Conservation (phyloP, 2,329 filamentous ascomycete species). For the Salinomyces thailandicus region DNA sequence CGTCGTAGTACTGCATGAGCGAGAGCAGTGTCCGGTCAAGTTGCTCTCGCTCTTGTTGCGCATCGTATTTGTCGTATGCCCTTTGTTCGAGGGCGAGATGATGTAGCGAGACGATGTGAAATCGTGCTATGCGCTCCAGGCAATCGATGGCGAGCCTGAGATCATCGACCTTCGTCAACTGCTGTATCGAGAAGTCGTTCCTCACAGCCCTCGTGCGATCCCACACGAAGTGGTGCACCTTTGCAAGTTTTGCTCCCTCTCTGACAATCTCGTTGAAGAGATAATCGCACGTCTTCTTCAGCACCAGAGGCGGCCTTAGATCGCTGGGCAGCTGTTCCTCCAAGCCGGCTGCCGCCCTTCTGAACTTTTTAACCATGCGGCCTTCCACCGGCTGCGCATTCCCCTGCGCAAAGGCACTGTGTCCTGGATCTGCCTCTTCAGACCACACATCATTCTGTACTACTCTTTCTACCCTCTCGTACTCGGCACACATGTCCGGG, state of each 20-base stretch:
- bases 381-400: slow-evolving; percentile 36
- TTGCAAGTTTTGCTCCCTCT: slow-evolving; percentile 38
- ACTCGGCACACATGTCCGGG: slow-evolving; percentile 55
- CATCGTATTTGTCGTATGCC: slow-evolving; percentile 42
- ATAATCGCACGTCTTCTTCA: slow-evolving; percentile 35
- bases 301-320: slow-evolving; percentile 45
- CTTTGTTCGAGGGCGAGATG: slow-evolving; percentile 43
- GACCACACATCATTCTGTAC: slow-evolving; percentile 51
- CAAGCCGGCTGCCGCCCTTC: slow-evolving; percentile 51
- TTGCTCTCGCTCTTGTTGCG: slow-evolving; percentile 53
- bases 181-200: slow-evolving; percentile 55
- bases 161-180: slow-evolving; percentile 46
- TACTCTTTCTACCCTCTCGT: slow-evolving; percentile 51
- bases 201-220: slow-evolving; percentile 54
- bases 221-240: slow-evolving; percentile 55
- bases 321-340: slow-evolving; percentile 55
- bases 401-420: slow-evolving; percentile 14
- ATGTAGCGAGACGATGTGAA: slow-evolving; percentile 53
- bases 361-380: slow-evolving; percentile 55
- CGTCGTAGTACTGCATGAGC: slow-evolving; percentile 50
- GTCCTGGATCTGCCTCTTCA: slow-evolving; percentile 41
- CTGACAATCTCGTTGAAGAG: slow-evolving; percentile 40
- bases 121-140: slow-evolving; percentile 52
- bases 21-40: slow-evolving; percentile 53
- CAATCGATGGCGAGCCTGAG: slow-evolving; percentile 49